Conservation (phyloP, 805 yeast species). For the Schizosaccharomyces osmophilus region DNA sequence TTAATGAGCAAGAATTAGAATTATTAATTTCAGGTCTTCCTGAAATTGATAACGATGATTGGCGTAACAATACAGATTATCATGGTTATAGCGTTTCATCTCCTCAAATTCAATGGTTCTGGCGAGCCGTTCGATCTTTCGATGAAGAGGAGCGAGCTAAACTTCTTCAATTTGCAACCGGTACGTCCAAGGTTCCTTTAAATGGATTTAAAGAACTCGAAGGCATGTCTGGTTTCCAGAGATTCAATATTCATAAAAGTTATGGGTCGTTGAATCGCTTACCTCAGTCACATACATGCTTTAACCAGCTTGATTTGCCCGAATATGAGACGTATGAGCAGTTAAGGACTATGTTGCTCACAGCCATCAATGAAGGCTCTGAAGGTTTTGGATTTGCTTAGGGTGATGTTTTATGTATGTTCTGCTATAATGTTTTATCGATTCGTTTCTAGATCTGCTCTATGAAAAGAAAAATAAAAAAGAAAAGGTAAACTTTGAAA, state of each 20-base stretch:
- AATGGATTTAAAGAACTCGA: constrained; percentile 77
- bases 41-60: constrained; percentile 83
- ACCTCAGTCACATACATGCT: constrained; percentile 73
- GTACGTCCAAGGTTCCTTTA: constrained; percentile 86
- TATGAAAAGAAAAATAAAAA: no score
- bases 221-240: constrained; percentile 66
- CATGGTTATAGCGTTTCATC: constrained; percentile 62
- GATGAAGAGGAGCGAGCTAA: constrained; percentile 87
- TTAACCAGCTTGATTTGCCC: constrained; percentile 83
- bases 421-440: neutral
- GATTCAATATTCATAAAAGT: constrained; percentile 73
- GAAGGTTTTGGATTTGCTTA: constrained; percentile 84
- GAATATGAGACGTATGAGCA: constrained; percentile 76
- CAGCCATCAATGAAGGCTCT: constrained; percentile 82
- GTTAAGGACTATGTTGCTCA: constrained; percentile 48
- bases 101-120: constrained; percentile 81
- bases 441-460: no score
- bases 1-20: constrained; percentile 90
- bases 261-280: constrained; percentile 65
- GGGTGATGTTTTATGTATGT: neutral
- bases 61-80: constrained; percentile 67
- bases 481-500: no score
- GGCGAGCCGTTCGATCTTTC: constrained; percentile 92
- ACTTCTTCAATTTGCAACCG: constrained; percentile 82
- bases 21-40: constrained; percentile 83